phyloP scores from a whole-genome alignment of 2,329 filamentous ascomycete genomes.

The Raffaelea albimanens region DNA sequence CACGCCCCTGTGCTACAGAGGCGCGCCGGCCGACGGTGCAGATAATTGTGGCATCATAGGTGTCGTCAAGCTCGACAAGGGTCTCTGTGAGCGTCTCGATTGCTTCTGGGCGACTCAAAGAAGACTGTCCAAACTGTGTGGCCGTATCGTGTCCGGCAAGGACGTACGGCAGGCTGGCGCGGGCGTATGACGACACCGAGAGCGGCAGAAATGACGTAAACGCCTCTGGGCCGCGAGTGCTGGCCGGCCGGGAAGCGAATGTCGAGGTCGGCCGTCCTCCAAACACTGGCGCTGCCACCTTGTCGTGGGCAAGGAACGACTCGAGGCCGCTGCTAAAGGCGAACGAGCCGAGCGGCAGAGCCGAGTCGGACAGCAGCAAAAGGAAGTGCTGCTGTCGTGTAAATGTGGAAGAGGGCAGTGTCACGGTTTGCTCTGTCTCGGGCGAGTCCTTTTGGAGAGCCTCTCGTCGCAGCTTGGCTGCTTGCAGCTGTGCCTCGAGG shows the following conservation, averaged over 20 bases:
- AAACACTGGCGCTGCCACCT: neutral
- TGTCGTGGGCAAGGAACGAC: conserved; percentile 64
- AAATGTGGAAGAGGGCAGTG: neutral
- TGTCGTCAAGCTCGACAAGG: conserved; percentile 58
- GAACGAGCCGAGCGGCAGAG: conserved; percentile 75
- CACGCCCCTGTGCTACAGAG: conserved; percentile 65
- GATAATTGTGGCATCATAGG: conserved; percentile 64
- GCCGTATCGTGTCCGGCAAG: conserved; percentile 50
- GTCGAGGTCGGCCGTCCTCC: too few relatives aligned
- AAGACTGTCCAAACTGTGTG: neutral
- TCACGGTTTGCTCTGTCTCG: neutral
- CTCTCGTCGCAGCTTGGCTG: conserved; percentile 28
- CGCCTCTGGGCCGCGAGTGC: conserved; percentile 25
- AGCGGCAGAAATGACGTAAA: conserved; percentile 59
- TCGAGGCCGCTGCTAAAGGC: conserved; percentile 77
- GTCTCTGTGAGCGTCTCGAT: conserved; percentile 2
- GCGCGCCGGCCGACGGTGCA: conserved; percentile 73
- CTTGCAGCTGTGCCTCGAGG: conserved; percentile 40
- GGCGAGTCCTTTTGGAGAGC: neutral
- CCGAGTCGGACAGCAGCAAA: conserved; percentile 70
- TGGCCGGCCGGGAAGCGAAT: neutral
- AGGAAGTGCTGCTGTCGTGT: conserved; percentile 48
- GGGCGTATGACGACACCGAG: conserved; percentile 62
- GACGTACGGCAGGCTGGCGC: conserved; percentile 65
- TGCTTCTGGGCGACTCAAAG: neutral